phyloP scores from a whole-genome alignment of 129 eudicot species.

The Tanacetum coccineum region DNA sequence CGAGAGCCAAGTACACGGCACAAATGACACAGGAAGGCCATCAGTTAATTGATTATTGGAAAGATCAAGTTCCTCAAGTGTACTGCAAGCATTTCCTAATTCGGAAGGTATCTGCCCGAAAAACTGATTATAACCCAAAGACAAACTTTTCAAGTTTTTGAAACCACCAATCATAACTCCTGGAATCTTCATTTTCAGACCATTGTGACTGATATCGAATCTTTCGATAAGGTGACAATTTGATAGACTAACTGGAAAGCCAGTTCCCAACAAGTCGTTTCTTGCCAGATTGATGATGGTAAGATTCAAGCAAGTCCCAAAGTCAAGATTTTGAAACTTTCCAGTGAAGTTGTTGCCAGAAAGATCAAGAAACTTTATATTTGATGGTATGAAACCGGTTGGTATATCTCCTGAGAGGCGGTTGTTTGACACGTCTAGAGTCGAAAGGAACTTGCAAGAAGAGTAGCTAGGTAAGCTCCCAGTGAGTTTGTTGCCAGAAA shows the following conservation, averaged over 20 bases:
- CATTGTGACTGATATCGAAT: constrained; percentile 53
- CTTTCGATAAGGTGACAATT: constrained; percentile 56
- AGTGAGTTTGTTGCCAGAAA: constrained; percentile 51
- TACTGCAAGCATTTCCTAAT: constrained; percentile 47
- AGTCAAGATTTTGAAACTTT: constrained; percentile 38
- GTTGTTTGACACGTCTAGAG: constrained; percentile 54
- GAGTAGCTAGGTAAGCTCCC: constrained; percentile 43
- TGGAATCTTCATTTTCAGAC: constrained; percentile 55
- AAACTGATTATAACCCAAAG: constrained; percentile 55
- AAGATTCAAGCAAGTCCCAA: constrained; percentile 58
- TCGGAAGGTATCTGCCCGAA: constrained; percentile 64
- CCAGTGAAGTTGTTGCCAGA: constrained; percentile 74
- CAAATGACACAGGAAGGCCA: constrained; percentile 56
- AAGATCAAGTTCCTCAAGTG: constrained; percentile 69
- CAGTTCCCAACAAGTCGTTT: constrained; percentile 48
- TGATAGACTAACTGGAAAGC: constrained; percentile 52
- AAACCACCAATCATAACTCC: constrained; percentile 45
- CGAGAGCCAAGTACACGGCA: constrained; percentile 48
- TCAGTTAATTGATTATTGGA: constrained; percentile 53
- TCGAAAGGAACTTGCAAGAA: constrained; percentile 50
- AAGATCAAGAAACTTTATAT: constrained; percentile 46
- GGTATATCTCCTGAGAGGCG: constrained; percentile 44
- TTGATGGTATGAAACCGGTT: constrained; percentile 21
- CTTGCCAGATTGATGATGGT: constrained; percentile 49
- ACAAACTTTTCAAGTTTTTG: constrained; percentile 43